A percentile compares a stretch with the other conserved stretches of the same genome.
phyloP scores from a whole-genome alignment of 108 stramenopile genomes.

The Schizochytrium sp. region DNA sequence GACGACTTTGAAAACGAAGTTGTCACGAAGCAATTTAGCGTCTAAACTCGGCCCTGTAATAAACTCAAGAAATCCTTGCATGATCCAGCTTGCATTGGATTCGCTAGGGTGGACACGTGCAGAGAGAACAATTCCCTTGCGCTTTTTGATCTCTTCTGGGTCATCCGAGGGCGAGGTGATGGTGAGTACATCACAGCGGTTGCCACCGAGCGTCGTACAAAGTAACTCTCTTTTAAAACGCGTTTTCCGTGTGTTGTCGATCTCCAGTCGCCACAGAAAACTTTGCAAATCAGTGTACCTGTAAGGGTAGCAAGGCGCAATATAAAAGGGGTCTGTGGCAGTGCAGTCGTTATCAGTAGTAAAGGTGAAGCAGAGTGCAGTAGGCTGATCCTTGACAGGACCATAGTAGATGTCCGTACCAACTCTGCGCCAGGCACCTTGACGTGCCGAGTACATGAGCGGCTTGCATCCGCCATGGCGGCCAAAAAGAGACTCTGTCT shows the following conservation, averaged over 20 bases:
- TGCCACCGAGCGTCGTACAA: slow-evolving; percentile 75
- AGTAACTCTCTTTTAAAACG: slow-evolving; percentile 62
- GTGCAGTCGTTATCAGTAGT: neutral
- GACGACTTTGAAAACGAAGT: slow-evolving; percentile 75
- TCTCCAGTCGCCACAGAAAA: slow-evolving; percentile 31
- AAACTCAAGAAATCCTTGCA: slow-evolving; percentile 77
- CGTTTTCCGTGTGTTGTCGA: neutral
- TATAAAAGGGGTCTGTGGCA: slow-evolving; percentile 53
- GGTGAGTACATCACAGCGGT: slow-evolving; percentile 76
- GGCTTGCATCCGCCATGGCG: neutral
- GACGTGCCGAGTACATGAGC: neutral
- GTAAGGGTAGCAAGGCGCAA: slow-evolving; percentile 79
- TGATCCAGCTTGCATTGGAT: slow-evolving; percentile 75
- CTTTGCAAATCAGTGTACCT: slow-evolving; percentile 73
- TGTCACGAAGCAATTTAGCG: slow-evolving; percentile 68
- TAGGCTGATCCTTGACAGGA: neutral
- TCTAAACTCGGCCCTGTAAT: slow-evolving; percentile 64
- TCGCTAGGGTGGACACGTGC: slow-evolving; percentile 79
- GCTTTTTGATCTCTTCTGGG: neutral
- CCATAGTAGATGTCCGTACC: slow-evolving; percentile 69
- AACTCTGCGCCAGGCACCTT: slow-evolving; percentile 67
- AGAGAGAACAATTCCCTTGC: slow-evolving; percentile 56
- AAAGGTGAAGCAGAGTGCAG: neutral
- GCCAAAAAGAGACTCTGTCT: slow-evolving; percentile 72
- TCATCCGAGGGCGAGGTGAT: slow-evolving; percentile 66